phyloP scores from a whole-genome alignment of 176 grass and related monocot genomes.

The Chloris gayana region DNA sequence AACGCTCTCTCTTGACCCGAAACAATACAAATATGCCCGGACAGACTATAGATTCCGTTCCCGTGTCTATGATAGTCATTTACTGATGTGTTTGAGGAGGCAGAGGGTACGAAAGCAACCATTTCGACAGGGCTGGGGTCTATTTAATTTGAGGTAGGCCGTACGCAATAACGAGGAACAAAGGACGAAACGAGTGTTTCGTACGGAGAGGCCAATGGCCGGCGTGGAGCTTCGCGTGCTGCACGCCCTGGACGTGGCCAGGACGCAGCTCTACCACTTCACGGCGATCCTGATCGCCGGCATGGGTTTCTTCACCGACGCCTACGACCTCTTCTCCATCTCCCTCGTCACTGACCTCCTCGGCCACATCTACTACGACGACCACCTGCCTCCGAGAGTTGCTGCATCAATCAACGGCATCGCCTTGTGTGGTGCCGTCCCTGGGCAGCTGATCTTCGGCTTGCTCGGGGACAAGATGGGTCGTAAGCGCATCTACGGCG shows the following conservation, averaged over 20 bases:
- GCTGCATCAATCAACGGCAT: conserved; percentile 18
- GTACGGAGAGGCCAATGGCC: neutral
- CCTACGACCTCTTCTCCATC: conserved; percentile 60
- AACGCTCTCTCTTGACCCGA: too few relatives aligned
- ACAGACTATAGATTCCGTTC: too few relatives aligned
- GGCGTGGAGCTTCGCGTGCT: conserved; percentile 29
- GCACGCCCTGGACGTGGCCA: conserved; percentile 33
- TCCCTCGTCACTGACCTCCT: conserved; percentile 52
- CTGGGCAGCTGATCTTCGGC: conserved; percentile 54
- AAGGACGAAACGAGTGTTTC: neutral
- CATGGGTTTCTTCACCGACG: conserved; percentile 63
- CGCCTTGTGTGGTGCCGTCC: conserved; percentile 40
- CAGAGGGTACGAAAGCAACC: neutral
- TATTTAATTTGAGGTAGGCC: neutral
- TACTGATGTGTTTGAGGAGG: neutral
- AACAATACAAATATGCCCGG: too few relatives aligned
- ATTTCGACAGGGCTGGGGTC: neutral
- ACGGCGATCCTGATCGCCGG: conserved; percentile 57
- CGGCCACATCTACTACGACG: conserved; percentile 26
- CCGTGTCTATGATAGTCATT: too few relatives aligned
- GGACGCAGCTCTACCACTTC: conserved; percentile 75
- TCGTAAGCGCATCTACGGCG: conserved; percentile 40
- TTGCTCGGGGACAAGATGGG: conserved; percentile 67
- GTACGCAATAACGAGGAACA: neutral
- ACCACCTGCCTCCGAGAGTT: accelerated